Conservation (phyloP, 768 basidiomycete genomes). For the Rhizopogon roseolus region DNA sequence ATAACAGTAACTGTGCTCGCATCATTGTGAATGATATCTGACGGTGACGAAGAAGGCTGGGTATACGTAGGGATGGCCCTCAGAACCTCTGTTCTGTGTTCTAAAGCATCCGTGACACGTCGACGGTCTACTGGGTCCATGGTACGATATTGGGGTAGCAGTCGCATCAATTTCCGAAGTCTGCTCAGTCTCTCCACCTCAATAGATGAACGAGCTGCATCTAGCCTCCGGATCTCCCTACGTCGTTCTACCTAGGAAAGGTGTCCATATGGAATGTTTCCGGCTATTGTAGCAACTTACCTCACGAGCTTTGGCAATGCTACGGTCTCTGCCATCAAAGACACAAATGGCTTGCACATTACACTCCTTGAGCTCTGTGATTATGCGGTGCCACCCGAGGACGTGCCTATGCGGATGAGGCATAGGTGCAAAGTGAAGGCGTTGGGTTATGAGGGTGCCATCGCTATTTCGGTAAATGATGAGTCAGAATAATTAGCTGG, state of each 20-base stretch:
- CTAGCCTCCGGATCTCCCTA: slow-evolving; percentile 42
- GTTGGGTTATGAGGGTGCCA: slow-evolving; percentile 81
- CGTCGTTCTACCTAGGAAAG: slow-evolving; percentile 49
- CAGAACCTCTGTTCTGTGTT: slow-evolving; percentile 4
- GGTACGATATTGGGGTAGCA: slow-evolving; percentile 34
- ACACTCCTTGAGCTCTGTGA: slow-evolving; percentile 53
- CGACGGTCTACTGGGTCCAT: slow-evolving; percentile 25
- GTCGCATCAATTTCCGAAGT: slow-evolving; percentile 37
- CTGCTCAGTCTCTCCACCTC: slow-evolving; percentile 56
- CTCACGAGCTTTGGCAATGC: slow-evolving; percentile 65
- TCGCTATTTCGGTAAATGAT: slow-evolving; percentile 43
- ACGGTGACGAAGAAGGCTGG: slow-evolving; percentile 6
- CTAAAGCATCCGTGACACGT: slow-evolving; percentile 23
- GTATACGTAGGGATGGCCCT: slow-evolving; percentile 5
- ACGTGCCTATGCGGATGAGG: slow-evolving; percentile 68
- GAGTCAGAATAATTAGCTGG: slow-evolving; percentile 2
- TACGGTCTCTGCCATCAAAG: slow-evolving; percentile 72
- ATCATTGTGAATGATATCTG: background rate
- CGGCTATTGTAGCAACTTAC: slow-evolving; percentile 30
- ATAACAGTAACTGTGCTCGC: background rate
- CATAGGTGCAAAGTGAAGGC: slow-evolving; percentile 67
- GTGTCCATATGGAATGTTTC: slow-evolving; percentile 1
- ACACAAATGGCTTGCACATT: slow-evolving; percentile 66
- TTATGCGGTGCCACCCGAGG: slow-evolving; percentile 72
- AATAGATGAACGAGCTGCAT: slow-evolving; percentile 47